phyloP scores from a whole-genome alignment of 495 filamentous ascomycete genomes.

The Hyaloscypha finlandica region DNA sequence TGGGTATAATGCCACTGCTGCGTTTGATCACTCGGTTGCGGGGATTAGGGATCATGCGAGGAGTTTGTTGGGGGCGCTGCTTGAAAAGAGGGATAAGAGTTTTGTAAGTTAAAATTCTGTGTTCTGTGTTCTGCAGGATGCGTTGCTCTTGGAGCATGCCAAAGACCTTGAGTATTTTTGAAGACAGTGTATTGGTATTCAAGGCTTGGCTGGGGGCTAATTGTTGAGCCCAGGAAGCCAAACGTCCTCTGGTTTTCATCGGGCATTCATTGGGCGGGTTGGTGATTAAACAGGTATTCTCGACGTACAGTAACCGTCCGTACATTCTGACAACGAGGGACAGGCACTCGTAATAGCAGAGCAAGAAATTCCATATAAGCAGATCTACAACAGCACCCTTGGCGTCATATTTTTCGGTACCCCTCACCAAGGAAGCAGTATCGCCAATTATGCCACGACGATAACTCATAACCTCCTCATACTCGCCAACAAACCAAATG shows the following conservation, averaged over 20 bases:
- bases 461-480: slow-evolving; percentile 1
- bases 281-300: slow-evolving; percentile 37
- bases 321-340: not conserved
- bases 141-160: no score
- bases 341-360: slow-evolving; percentile 29
- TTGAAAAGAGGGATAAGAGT: slow-evolving; percentile 9
- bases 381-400: slow-evolving; percentile 37
- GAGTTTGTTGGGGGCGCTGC: slow-evolving; percentile 14
- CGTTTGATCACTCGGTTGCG: slow-evolving; percentile 23
- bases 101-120: not conserved
- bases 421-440: slow-evolving; percentile 36
- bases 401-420: slow-evolving; percentile 44
- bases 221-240: slow-evolving; percentile 19
- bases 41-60: slow-evolving; percentile 18
- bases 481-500: slow-evolving; percentile 9
- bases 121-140: not conserved
- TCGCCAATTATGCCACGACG: slow-evolving; percentile 10
- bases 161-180: not conserved
- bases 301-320: not conserved
- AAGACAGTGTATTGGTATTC: not conserved
- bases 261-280: slow-evolving; percentile 42
- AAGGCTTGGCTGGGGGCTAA: not conserved
- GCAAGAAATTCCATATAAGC: slow-evolving; percentile 25
- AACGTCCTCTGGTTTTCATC: slow-evolving; percentile 41
- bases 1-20: slow-evolving; percentile 32